Conservation (phyloP, 2,329 filamentous ascomycete species). For the Simplicillium sp. region DNA sequence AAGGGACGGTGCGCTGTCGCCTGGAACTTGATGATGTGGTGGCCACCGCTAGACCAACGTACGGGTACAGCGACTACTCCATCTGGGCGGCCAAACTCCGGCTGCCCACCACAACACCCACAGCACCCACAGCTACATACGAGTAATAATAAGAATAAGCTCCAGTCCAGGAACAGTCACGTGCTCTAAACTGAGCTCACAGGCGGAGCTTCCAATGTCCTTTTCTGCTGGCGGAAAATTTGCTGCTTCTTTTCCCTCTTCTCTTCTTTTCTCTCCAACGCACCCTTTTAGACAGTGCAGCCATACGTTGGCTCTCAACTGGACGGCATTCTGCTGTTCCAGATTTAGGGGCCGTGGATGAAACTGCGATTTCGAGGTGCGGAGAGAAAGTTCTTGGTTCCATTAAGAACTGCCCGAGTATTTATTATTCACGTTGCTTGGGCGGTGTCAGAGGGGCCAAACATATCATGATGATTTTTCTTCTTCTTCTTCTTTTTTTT, state of each 20-base stretch:
- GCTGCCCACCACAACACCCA: constrained; percentile 2
- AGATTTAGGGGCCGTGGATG: constrained; percentile 53
- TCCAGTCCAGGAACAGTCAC: background rate
- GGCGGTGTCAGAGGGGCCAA: constrained; percentile 33
- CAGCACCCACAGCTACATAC: constrained; percentile 7
- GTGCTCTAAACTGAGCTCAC: too few relatives aligned
- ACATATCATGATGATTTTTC: constrained; percentile 14
- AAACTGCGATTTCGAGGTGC: constrained; percentile 49
- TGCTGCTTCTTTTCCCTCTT: constrained; percentile 14
- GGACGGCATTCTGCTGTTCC: constrained; percentile 60
- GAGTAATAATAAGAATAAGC: too few relatives aligned
- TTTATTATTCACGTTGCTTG: constrained; percentile 20
- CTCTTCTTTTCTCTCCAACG: constrained; percentile 46
- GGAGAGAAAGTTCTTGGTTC: constrained; percentile 41
- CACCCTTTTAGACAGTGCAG: constrained; percentile 81
- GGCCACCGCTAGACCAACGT: constrained; percentile 3
- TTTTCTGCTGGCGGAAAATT: too few relatives aligned
- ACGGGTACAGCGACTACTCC: constrained; percentile 2
- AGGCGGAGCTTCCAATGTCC: too few relatives aligned
- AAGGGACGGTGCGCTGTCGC: constrained; percentile 1
- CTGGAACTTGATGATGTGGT: constrained; percentile 2
- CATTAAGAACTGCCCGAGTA: constrained; percentile 51
- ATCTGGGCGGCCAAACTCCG: constrained; percentile 2
- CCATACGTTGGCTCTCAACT: constrained; percentile 50
- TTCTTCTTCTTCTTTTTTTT: constrained; percentile 9